Evolutionary conservation across 2,329 filamentous ascomycete species (phyloP), one percentile per base, ranked within the genome.

Genomic region (Thelonectria rubi): DNA sequence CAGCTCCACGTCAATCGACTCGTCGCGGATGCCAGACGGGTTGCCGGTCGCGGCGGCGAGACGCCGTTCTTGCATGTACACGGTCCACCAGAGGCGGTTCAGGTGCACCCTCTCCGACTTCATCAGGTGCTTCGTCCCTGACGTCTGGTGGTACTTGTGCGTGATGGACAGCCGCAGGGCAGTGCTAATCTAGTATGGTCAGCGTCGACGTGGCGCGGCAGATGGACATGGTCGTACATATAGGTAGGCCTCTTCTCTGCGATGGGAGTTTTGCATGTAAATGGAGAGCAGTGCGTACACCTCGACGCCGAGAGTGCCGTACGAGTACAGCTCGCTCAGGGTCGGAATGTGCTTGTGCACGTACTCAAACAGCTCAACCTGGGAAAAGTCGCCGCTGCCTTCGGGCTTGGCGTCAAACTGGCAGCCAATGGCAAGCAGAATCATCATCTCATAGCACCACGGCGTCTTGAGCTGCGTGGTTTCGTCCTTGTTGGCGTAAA

Each of bases 261-360:
- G 69, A 14, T 71, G 68, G 40, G 70, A 60, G 20, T 71, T 71
- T 0, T 66, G 63, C 1, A 71, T 63, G 18, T 71, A 71, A 15
- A 71, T 68, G 3, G 69, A 65, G 42, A 71, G 65, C 32, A 74
- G 54, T 1, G 67, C 72, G 45, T 72, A 68, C 3, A 73, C 69
- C 55, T 74, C 72, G 3, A 74, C 71, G 5, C 69, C 72, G n/a
- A 73, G 58, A 1, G 68, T 72, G 3, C 71, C 72, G 12, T 72
- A 66, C 20, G 66, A 65, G 2, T 70, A 62, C 15, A 72, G 60
- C 26, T 71, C 69, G 12, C 70, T 73, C 12, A 73, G 40, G 0
- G 69, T 72, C 1, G 72, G 72, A 1, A 71, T 45, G 3, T 74
- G 72, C 24, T 66, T 69, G 26, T 73, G 69, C 0, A 72, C 72